A percentile compares a stretch with the other conserved stretches of the same genome.
Evolutionary conservation across 495 filamentous ascomycete genomes (phyloP).

Genomic region (Annulohypoxylon stygium): DNA sequence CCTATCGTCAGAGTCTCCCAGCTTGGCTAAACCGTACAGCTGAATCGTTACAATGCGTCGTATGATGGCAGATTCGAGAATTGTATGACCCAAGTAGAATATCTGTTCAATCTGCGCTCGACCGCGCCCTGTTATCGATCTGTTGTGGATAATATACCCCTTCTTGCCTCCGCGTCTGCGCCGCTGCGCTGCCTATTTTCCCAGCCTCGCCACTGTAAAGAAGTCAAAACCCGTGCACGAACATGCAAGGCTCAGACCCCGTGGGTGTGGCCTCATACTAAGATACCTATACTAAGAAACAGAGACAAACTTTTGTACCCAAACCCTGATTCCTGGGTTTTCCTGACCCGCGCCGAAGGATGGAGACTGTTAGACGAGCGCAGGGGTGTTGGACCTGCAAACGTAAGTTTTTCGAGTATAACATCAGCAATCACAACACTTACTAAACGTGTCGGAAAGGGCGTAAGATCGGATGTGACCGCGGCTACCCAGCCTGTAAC

Average conservation of each 20-base stretch:
- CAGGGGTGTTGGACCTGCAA: conserved; percentile 58
- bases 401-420: conserved; percentile 51
- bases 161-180: conserved; percentile 40
- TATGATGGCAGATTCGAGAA: conserved; percentile 50
- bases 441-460: conserved; percentile 46
- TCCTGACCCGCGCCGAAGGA: conserved; percentile 33
- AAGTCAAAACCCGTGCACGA: conserved; percentile 45
- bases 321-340: conserved; percentile 25
- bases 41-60: conserved; percentile 43
- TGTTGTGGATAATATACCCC: conserved; percentile 45
- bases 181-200: conserved; percentile 36
- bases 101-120: conserved; percentile 22
- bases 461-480: conserved; percentile 58
- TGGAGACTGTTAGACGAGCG: conserved; percentile 52
- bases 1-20: conserved; percentile 35
- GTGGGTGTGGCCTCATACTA: conserved; percentile 37
- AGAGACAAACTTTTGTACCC: conserved; percentile 14
- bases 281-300: not conserved
- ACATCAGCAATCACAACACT: conserved; percentile 43
- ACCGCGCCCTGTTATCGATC: conserved; percentile 32
- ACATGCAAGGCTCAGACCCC: conserved; percentile 51
- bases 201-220: conserved; percentile 49
- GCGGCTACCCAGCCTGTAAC: conserved; percentile 54
- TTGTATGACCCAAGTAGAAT: conserved; percentile 41
- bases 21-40: conserved; percentile 38